Evolutionary conservation across 2,329 filamentous ascomycete genomes (phyloP).

Genomic region (Exophiala alcalophila): DNA sequence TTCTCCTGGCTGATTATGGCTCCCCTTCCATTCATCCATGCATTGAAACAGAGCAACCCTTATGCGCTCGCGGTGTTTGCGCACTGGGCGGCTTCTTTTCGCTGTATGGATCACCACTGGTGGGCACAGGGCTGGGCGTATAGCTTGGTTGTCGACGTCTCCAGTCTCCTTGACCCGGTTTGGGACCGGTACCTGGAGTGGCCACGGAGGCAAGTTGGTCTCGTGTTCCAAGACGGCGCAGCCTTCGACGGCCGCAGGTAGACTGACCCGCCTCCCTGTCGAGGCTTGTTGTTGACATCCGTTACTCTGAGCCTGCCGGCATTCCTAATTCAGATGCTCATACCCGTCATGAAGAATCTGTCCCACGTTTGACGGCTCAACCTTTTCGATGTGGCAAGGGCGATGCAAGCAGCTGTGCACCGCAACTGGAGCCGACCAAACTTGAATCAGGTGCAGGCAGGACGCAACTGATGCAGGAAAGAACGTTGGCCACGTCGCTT

Average conservation of each 20-base stretch:
- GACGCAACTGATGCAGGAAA: too few species aligned
- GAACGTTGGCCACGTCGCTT: too few species aligned
- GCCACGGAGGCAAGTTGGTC: conserved; percentile 26
- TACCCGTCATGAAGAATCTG: not conserved
- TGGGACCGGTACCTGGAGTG: conserved; percentile 27
- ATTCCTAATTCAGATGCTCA: conserved; percentile 7
- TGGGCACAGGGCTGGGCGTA: conserved; percentile 31
- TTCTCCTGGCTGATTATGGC: conserved; percentile 30
- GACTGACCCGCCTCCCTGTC: conserved; percentile 1
- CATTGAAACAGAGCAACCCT: conserved; percentile 25
- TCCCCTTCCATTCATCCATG: conserved; percentile 25
- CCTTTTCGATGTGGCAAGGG: too few species aligned
- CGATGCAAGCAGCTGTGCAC: too few species aligned
- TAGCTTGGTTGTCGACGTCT: conserved; percentile 28
- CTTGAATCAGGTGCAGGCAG: too few species aligned
- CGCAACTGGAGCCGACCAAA: too few species aligned
- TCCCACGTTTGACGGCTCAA: too few species aligned
- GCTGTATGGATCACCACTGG: conserved; percentile 32
- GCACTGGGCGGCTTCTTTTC: conserved; percentile 29
- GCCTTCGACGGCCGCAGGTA: conserved; percentile 16
- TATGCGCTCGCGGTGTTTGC: conserved; percentile 28
- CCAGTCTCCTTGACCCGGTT: conserved; percentile 24
- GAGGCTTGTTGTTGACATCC: not conserved
- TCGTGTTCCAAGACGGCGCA: conserved; percentile 20
- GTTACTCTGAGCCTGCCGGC: not conserved